Percentiles rank a stretch among this genome's conserved stretches.
Conservation (phyloP, 163 green algal genomes). For the Botryococcus braunii region DNA sequence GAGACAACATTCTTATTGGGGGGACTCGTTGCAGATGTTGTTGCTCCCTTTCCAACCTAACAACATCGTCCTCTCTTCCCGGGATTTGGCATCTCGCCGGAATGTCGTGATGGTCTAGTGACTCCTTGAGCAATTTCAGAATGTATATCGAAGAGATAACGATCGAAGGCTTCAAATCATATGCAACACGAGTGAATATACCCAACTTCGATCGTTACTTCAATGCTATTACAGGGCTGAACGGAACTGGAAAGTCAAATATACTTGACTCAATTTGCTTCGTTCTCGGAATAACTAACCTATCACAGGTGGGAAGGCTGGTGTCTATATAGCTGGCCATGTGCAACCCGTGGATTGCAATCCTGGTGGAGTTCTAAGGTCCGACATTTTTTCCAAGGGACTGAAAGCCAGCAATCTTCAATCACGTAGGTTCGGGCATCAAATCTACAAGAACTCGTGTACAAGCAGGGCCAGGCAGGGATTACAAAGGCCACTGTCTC, state of each 20-base stretch:
- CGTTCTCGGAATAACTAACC: constrained; percentile 94
- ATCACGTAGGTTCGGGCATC: constrained; percentile 74
- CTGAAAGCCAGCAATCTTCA: neutral
- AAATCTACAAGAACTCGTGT: constrained; percentile 92
- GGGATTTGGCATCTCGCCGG: neutral
- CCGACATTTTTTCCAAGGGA: neutral
- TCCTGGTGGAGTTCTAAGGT: too few species aligned
- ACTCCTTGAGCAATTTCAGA: neutral
- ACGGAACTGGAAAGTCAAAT: constrained; percentile 98
- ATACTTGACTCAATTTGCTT: constrained; percentile 99
- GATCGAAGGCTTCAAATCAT: constrained; percentile 99
- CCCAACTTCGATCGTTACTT: constrained; percentile 87
- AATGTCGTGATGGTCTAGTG: neutral
- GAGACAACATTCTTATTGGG: too few species aligned
- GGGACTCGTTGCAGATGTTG: too few species aligned
- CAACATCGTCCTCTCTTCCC: neutral
- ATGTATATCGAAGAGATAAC: constrained; percentile 94
- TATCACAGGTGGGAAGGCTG: constrained; percentile 78
- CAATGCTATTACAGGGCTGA: constrained; percentile 98
- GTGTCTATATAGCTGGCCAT: neutral
- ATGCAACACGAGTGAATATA: constrained; percentile 81
- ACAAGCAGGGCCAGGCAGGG: constrained; percentile 86
- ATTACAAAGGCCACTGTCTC: constrained; percentile 93
- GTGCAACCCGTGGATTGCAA: neutral
- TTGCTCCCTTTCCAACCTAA: neutral